Conservation (phyloP, 257 asterid species). For the Solanum paucissectum region DNA sequence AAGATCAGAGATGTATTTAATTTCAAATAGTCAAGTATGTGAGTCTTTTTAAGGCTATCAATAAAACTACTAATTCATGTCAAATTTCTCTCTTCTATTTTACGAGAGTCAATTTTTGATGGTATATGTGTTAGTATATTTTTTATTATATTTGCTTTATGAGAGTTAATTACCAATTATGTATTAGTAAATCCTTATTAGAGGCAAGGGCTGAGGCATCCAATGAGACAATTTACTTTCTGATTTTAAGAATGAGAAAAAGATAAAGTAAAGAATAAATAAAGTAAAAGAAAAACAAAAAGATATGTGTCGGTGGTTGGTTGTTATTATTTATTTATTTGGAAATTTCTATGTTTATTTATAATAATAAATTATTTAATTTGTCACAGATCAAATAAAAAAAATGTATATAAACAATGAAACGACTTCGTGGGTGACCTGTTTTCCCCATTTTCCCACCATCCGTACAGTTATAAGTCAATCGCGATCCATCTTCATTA, state of each 20-base stretch:
- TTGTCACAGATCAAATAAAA: neutral
- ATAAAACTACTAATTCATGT: too few relatives aligned
- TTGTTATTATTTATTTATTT: neutral
- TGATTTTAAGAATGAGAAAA: neutral
- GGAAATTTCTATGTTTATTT: neutral
- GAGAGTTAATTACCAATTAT: neutral
- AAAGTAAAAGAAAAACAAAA: neutral
- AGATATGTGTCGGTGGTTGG: constrained; percentile 20
- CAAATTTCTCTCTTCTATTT: neutral
- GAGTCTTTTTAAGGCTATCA: neutral
- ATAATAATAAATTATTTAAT: neutral
- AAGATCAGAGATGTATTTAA: too few relatives aligned
- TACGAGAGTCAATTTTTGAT: neutral
- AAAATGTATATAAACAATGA: too few relatives aligned
- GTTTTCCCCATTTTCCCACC: neutral
- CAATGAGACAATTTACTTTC: neutral
- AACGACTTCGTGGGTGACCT: neutral
- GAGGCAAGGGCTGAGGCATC: neutral
- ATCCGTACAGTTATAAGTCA: neutral
- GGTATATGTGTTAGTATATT: neutral
- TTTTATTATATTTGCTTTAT: too few relatives aligned
- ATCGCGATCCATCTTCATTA: too few relatives aligned
- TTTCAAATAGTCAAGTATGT: too few relatives aligned
- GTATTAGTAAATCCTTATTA: neutral
- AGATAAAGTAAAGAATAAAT: constrained; percentile 8